Evolutionary conservation across 768 basidiomycete genomes (phyloP).

Genomic region (Gautieria morchelliformis): DNA sequence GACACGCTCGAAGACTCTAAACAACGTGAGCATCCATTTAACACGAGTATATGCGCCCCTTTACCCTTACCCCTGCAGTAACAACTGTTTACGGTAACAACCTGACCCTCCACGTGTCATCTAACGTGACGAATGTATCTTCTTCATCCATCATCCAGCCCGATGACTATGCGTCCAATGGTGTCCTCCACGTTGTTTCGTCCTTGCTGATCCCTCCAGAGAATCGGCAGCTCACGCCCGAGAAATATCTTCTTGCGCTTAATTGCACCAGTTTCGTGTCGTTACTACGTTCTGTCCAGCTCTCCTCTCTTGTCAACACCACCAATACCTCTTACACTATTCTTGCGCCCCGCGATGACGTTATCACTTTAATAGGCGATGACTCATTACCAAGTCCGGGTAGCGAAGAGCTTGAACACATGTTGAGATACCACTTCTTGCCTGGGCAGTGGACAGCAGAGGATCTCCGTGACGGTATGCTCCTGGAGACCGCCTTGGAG

Average conservation of each 20-base stretch:
- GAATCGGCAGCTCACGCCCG: conserved; percentile 75
- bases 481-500: conserved; percentile 71
- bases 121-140: conserved; percentile 43
- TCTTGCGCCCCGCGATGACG: conserved; percentile 84
- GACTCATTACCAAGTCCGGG: conserved; percentile 54
- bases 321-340: conserved; percentile 71
- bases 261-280: conserved; percentile 90
- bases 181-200: conserved; percentile 85
- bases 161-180: conserved; percentile 90
- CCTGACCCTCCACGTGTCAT: conserved; percentile 49
- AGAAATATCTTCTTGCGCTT: conserved; percentile 88
- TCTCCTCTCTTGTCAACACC: conserved; percentile 62
- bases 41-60: neutral
- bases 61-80: conserved; percentile 32
- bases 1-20: conserved; percentile 45
- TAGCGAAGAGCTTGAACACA: conserved; percentile 56
- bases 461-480: conserved; percentile 62
- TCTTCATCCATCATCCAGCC: conserved; percentile 54
- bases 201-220: conserved; percentile 71
- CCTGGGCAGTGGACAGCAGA: conserved; percentile 66
- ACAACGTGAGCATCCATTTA: conserved; percentile 37
- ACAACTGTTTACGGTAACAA: conserved; percentile 58
- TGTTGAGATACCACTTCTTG: conserved; percentile 86
- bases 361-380: conserved; percentile 42
- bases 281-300: conserved; percentile 73